Evolutionary conservation across 495 filamentous ascomycete genomes (phyloP).

Genomic region (Aspergillus haitiensis): DNA sequence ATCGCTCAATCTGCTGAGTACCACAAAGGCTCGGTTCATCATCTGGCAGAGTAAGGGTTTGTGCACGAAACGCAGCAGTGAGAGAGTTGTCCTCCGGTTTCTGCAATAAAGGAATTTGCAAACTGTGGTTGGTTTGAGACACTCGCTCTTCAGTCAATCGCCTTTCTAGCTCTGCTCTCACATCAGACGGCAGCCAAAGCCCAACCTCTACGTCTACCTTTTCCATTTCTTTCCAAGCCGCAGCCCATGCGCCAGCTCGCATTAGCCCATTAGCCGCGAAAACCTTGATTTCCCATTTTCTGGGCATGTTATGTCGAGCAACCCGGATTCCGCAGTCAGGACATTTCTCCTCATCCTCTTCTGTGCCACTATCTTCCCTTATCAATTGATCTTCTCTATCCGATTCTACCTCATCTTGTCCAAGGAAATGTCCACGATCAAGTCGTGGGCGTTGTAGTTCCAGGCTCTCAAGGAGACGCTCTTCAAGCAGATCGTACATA

Average conservation of each 20-base stretch:
- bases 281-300: slow-evolving; percentile 80
- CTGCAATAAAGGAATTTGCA: slow-evolving; percentile 23
- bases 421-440: slow-evolving; percentile 73
- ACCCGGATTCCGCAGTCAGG: slow-evolving; percentile 59
- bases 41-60: neutral
- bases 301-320: slow-evolving; percentile 45
- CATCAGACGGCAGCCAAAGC: slow-evolving; percentile 61
- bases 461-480: slow-evolving; percentile 82
- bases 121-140: slow-evolving; percentile 15
- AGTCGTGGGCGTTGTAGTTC: slow-evolving; percentile 72
- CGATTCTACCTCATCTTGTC: slow-evolving; percentile 42
- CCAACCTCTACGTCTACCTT: slow-evolving; percentile 90
- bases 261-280: slow-evolving; percentile 94
- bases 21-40: slow-evolving; percentile 1
- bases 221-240: slow-evolving; percentile 97
- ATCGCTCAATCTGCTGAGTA: neutral
- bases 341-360: slow-evolving; percentile 54
- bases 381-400: slow-evolving; percentile 36
- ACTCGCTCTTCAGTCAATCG: slow-evolving; percentile 31
- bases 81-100: slow-evolving; percentile 9
- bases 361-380: slow-evolving; percentile 34
- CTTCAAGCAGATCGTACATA: slow-evolving; percentile 89
- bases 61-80: neutral
- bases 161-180: slow-evolving; percentile 49
- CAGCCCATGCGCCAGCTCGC: slow-evolving; percentile 86